phyloP scores from a whole-genome alignment of 2,329 filamentous ascomycete species.

The Diaporthe humulicola region DNA sequence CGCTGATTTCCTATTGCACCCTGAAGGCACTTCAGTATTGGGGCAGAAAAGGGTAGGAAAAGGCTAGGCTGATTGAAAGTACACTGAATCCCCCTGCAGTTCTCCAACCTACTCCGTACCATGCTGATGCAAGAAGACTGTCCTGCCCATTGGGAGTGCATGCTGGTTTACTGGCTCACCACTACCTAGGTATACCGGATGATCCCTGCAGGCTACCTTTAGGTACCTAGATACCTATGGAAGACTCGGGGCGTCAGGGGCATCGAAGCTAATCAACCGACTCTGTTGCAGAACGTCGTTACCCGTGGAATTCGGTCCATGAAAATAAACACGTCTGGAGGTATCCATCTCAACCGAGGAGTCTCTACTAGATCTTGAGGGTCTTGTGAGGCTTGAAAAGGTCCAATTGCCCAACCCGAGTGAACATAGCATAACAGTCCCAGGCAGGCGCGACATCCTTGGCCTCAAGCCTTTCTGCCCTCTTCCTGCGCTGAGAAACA shows the following conservation, averaged over 20 bases:
- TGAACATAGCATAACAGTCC: neutral
- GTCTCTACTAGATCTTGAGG: neutral
- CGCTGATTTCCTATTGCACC: neutral
- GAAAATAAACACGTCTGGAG: neutral
- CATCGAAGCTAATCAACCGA: neutral
- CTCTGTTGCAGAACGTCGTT: neutral
- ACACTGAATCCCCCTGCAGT: neutral
- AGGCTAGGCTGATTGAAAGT: too few relatives aligned
- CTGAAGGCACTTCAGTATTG: neutral
- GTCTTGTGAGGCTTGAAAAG: neutral
- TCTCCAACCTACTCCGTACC: accelerated
- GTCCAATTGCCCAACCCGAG: neutral
- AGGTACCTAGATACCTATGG: neutral
- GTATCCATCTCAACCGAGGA: neutral
- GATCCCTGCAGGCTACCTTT: too few relatives aligned
- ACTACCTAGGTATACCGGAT: too few relatives aligned
- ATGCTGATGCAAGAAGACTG: neutral
- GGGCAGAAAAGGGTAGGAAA: neutral
- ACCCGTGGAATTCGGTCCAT: too few relatives aligned
- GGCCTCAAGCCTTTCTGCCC: neutral
- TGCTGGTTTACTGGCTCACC: neutral
- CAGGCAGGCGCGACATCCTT: slow-evolving; percentile 1
- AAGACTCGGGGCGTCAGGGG: neutral
- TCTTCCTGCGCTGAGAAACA: neutral
- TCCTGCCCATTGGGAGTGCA: neutral